A percentile compares a stretch with the other conserved stretches of the same genome.
These are phyloP conservation scores for Dryas alaskensis DNA, from an alignment of 306 rosid species.

Conservation along the genomic window DNA sequence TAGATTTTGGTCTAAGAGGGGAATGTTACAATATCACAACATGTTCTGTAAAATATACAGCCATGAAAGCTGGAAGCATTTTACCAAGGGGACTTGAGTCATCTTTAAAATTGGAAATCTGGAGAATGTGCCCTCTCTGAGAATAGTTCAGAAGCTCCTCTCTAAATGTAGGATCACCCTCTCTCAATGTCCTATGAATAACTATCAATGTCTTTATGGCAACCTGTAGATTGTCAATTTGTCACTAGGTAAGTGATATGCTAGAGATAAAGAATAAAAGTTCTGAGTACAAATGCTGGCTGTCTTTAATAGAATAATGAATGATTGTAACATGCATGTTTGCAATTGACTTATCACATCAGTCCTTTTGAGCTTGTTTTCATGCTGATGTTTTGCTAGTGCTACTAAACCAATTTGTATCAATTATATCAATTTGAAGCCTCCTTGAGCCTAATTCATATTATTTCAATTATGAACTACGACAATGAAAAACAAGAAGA, in stretches of 20 bases:
- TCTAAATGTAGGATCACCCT: constrained; percentile 83
- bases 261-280: neutral
- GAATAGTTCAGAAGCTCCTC: constrained; percentile 73
- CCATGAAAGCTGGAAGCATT: constrained; percentile 4
- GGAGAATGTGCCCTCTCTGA: constrained; percentile 62
- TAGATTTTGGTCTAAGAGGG: constrained; percentile 29
- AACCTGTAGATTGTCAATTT: constrained; percentile 46
- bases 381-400: neutral
- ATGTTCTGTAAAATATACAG: constrained; percentile 1
- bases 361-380: neutral
- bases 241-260: constrained; percentile 8
- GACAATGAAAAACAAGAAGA: neutral
- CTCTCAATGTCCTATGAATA: constrained; percentile 87
- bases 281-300: neutral
- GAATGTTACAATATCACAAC: constrained; percentile 9
- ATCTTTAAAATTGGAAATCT: constrained; percentile 83
- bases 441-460: neutral
- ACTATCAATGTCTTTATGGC: constrained; percentile 93
- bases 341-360: neutral
- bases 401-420: neutral
- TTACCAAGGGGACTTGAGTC: constrained; percentile 85
- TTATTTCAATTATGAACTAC: neutral
- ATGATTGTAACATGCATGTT: neutral
- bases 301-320: neutral
- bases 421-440: neutral